Percentiles rank a stretch among this genome's conserved stretches.
Evolutionary conservation across 2,329 filamentous ascomycete species (phyloP).

Genomic region (Coniochaeta prunicola): DNA sequence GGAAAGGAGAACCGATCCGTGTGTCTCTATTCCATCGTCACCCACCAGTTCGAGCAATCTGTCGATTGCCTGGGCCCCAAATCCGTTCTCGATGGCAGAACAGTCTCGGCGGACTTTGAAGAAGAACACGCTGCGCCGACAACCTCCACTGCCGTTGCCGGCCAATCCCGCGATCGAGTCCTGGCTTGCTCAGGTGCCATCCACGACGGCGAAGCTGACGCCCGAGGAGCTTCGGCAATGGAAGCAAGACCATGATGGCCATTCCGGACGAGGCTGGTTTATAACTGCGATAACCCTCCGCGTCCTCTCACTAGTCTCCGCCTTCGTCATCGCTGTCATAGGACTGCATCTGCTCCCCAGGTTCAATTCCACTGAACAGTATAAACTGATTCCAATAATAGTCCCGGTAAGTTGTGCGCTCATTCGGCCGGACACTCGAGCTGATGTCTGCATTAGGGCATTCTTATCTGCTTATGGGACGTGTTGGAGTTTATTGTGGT

Average conservation of each 20-base stretch:
- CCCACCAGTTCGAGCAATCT: not conserved
- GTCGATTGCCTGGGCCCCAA: not conserved
- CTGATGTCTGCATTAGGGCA: not conserved
- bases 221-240: slow-evolving; percentile 4
- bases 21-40: not conserved
- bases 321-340: not conserved
- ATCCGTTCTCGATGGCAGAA: not conserved
- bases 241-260: not conserved
- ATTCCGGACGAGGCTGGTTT: not conserved
- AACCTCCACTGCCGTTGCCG: not conserved
- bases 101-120: not conserved
- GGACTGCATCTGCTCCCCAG: slow-evolving; percentile 1
- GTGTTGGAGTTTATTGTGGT: not conserved
- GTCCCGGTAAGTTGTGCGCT: not conserved
- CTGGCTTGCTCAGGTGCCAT: not conserved
- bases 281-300: slow-evolving; percentile 2
- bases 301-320: not conserved
- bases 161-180: slow-evolving; percentile 1
- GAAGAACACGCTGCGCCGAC: not conserved
- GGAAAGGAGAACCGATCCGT: not conserved
- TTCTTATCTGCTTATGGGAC: not conserved
- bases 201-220: not conserved
- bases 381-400: not conserved
- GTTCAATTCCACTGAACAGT: not conserved
- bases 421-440: not conserved